Evolutionary conservation across 176 grass and related monocot species (phyloP).

Genomic region (Paspalum vaginatum): DNA sequence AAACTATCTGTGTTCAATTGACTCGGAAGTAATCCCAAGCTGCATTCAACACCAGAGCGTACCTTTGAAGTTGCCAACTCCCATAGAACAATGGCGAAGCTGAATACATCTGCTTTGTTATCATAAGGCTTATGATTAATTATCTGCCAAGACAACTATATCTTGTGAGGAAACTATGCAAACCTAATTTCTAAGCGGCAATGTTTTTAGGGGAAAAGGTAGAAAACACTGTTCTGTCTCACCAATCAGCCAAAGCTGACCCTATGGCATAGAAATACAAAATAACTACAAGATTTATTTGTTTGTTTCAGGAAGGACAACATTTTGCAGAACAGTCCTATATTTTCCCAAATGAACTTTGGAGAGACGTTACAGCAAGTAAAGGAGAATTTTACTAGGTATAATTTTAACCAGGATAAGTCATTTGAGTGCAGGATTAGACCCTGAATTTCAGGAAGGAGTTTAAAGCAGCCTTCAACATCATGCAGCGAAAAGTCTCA

Average conservation of each 20-base stretch:
- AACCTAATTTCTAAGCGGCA: neutral
- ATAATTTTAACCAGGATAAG: neutral
- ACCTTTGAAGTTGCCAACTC: conserved; percentile 84
- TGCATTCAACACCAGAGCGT: conserved; percentile 28
- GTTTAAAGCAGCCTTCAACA: neutral
- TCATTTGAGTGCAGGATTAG: neutral
- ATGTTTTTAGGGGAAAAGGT: neutral
- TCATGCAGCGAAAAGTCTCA: neutral
- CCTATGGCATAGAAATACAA: neutral
- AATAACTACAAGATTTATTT: neutral
- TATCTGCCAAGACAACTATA: conserved; percentile 60
- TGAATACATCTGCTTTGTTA: conserved; percentile 94
- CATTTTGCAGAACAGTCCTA: neutral
- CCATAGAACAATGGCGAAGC: conserved; percentile 96
- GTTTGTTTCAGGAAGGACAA: neutral
- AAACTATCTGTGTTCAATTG: neutral
- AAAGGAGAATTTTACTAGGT: neutral
- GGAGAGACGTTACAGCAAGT: neutral
- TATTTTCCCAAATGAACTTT: neutral
- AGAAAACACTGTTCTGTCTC: neutral
- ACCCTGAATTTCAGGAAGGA: neutral
- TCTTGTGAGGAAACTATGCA: conserved; percentile 3
- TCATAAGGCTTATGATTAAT: conserved; percentile 94
- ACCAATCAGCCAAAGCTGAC: no score
- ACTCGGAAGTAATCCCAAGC: conserved; percentile 20